Evolutionary conservation across 495 filamentous ascomycete genomes (phyloP).

Genomic region (Apiosordaria backusii): DNA sequence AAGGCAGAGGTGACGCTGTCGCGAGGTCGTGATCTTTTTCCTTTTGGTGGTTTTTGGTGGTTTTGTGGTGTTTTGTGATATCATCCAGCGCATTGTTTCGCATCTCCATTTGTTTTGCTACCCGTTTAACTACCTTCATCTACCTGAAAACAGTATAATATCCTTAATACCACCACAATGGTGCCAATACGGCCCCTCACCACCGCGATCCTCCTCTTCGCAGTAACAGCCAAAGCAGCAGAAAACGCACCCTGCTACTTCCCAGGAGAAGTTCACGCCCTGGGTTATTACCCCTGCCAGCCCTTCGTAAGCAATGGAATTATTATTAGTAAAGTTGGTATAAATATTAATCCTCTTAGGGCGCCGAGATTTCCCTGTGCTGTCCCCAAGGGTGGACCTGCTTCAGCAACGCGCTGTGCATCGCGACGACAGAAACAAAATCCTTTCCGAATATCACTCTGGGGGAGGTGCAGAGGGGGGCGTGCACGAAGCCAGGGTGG

Average conservation of each 20-base stretch:
- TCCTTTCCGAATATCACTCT: slow-evolving; percentile 23
- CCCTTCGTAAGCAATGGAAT: too few species aligned
- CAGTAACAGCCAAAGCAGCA: neutral
- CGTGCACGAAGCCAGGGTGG: slow-evolving; percentile 34
- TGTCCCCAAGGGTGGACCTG: slow-evolving; percentile 37
- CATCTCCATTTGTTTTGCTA: too few species aligned
- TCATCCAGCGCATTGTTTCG: too few species aligned
- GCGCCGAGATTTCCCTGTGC: slow-evolving; percentile 24
- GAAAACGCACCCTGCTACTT: slow-evolving; percentile 32
- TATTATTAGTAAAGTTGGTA: too few species aligned
- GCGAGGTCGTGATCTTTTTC: too few species aligned
- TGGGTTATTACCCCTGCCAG: slow-evolving; percentile 30
- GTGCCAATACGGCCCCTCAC: neutral
- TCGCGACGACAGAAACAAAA: slow-evolving; percentile 27
- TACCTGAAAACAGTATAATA: neutral
- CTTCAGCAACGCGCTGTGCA: slow-evolving; percentile 35
- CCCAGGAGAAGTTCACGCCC: slow-evolving; percentile 24
- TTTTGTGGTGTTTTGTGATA: too few species aligned
- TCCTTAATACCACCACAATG: too few species aligned
- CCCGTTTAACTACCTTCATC: neutral
- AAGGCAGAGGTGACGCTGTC: too few species aligned
- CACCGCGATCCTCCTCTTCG: neutral
- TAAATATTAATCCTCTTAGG: too few species aligned
- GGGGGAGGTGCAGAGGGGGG: slow-evolving; percentile 25
- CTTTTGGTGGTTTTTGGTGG: too few species aligned